Conservation (phyloP, 768 basidiomycete species). For the Strobilomyces echinocephalus region DNA sequence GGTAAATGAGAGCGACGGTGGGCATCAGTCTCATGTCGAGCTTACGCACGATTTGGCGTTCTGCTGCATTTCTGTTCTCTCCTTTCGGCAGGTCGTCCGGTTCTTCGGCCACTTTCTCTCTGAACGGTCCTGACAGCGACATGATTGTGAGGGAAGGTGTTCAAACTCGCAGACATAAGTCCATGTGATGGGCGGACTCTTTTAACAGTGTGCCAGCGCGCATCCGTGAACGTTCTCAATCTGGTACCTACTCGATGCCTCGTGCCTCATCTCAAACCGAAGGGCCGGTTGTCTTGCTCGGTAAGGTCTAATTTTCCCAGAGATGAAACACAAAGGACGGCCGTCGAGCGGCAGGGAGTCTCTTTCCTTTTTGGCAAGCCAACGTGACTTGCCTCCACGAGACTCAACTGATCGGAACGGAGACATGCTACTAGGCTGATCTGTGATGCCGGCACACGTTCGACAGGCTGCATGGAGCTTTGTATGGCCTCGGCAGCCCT, state of each 20-base stretch:
- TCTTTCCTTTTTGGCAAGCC: too few species aligned
- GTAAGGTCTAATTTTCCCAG: too few species aligned
- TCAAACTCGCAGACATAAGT: too few species aligned
- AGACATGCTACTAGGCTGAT: too few species aligned
- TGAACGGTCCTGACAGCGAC: constrained; percentile 2
- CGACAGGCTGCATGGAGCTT: too few species aligned
- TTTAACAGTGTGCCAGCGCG: neutral
- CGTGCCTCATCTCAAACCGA: neutral
- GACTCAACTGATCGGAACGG: too few species aligned
- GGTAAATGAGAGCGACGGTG: constrained; percentile 20
- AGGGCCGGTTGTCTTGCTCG: neutral
- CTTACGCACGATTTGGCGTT: constrained; percentile 3
- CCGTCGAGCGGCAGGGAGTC: too few species aligned
- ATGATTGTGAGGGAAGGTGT: neutral
- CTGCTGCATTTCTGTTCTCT: constrained; percentile 15
- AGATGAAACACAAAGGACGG: too few species aligned
- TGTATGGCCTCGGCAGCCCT: too few species aligned
- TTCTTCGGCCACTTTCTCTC: constrained; percentile 4
- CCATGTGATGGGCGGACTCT: neutral
- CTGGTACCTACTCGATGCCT: neutral
- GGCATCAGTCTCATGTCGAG: constrained; percentile 29
- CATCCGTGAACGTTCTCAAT: neutral
- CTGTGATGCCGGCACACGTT: too few species aligned
- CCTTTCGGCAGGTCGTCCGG: constrained; percentile 12
- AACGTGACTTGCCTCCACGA: too few species aligned